Evolutionary conservation across 805 yeast genomes (phyloP).

Genomic region (Lachancea sp.): DNA sequence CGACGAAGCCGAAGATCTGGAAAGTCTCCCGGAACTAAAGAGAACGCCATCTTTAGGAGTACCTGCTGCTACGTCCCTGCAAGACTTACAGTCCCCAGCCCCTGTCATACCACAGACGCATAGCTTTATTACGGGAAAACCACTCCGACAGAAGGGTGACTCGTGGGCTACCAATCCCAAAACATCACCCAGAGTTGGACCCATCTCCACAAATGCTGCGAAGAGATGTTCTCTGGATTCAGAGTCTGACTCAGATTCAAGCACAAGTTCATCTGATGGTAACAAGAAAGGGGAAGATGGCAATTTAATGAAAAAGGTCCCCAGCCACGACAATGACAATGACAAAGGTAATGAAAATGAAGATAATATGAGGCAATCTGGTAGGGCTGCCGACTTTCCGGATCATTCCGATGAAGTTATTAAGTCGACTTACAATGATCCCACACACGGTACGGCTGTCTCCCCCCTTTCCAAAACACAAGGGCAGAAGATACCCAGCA

Average conservation of each 20-base stretch:
- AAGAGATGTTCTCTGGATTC: slow-evolving; percentile 27
- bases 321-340: not conserved
- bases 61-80: slow-evolving; percentile 22
- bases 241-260: slow-evolving; percentile 26
- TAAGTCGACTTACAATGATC: slow-evolving; percentile 4
- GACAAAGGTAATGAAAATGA: not conserved
- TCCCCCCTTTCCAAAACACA: slow-evolving; percentile 6
- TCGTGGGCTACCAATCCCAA: slow-evolving; percentile 7
- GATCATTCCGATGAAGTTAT: not conserved
- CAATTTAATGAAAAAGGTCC: too few species aligned
- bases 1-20: slow-evolving; percentile 14
- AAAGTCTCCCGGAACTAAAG: slow-evolving; percentile 16
- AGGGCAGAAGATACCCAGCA: slow-evolving; percentile 4
- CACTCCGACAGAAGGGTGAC: slow-evolving; percentile 9
- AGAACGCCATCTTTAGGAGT: slow-evolving; percentile 30
- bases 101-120: slow-evolving; percentile 15
- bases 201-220: slow-evolving; percentile 11
- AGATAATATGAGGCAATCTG: not conserved
- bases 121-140: slow-evolving; percentile 31
- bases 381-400: not conserved
- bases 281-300: too few species aligned
- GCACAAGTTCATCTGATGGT: slow-evolving; percentile 4
- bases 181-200: slow-evolving; percentile 7
- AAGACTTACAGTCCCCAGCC: slow-evolving; percentile 16
- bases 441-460: slow-evolving; percentile 8